A percentile compares a stretch with the other conserved stretches of the same genome.
These are phyloP conservation scores for Evernia prunastri DNA, from an alignment of 495 filamentous ascomycete genomes.

Conservation along the genomic window DNA sequence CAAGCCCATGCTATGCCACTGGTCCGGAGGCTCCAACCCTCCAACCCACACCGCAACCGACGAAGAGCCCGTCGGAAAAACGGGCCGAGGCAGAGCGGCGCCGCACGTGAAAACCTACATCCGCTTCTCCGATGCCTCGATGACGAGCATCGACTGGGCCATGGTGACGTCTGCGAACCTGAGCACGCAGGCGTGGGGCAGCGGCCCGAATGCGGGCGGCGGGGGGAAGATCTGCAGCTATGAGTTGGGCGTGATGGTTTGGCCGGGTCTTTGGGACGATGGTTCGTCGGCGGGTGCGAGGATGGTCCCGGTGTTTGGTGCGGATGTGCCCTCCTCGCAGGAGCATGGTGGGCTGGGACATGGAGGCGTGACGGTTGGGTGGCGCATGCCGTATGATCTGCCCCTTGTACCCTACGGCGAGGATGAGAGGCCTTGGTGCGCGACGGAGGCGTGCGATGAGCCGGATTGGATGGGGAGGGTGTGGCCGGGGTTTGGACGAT, in stretches of 20 bases:
- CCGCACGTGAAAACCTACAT: slow-evolving; percentile 92
- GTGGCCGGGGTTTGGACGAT: slow-evolving; percentile 34
- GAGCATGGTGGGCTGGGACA: slow-evolving; percentile 41
- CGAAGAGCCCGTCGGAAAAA: slow-evolving; percentile 33
- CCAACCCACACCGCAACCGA: slow-evolving; percentile 18
- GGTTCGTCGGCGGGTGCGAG: slow-evolving; percentile 27
- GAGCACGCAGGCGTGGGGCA: slow-evolving; percentile 89
- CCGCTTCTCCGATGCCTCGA: slow-evolving; percentile 48
- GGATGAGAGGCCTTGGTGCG: slow-evolving; percentile 72
- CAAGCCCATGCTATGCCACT: slow-evolving; percentile 62
- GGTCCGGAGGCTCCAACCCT: slow-evolving; percentile 41
- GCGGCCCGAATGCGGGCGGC: slow-evolving; percentile 42
- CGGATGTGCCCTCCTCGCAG: not conserved
- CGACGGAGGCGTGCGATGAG: slow-evolving; percentile 52
- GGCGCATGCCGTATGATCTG: slow-evolving; percentile 79
- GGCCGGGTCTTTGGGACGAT: slow-evolving; percentile 62
- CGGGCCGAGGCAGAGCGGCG: slow-evolving; percentile 68
- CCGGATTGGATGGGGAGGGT: slow-evolving; percentile 65
- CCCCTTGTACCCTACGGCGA: slow-evolving; percentile 59
- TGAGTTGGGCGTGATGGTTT: slow-evolving; percentile 80
- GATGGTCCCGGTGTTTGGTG: slow-evolving; percentile 65
- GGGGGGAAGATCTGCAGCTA: slow-evolving; percentile 71
- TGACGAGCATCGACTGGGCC: slow-evolving; percentile 70
- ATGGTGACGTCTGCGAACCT: slow-evolving; percentile 81
- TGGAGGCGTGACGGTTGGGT: slow-evolving; percentile 47